Evolutionary conservation across 2,329 filamentous ascomycete genomes (phyloP).

Genomic region (Colletotrichum sojae): DNA sequence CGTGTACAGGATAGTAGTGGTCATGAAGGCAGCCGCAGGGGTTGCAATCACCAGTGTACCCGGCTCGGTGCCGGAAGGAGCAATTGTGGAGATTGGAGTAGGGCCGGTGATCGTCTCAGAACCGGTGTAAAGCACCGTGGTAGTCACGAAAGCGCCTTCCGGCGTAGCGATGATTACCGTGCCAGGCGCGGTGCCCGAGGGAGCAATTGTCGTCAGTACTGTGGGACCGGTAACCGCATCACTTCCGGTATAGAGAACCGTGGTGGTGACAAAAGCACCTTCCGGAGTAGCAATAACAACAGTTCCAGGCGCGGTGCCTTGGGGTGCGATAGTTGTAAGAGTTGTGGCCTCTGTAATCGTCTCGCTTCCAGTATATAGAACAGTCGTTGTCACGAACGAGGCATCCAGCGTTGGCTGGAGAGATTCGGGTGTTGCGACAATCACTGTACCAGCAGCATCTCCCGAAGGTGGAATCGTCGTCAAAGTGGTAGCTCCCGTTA

Average conservation of each 20-base stretch:
- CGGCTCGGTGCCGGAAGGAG: constrained; percentile 17
- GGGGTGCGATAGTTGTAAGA: constrained; percentile 4
- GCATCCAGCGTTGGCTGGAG: not conserved
- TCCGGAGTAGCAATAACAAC: not conserved
- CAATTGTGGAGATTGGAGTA: constrained; percentile 12
- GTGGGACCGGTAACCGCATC: not conserved
- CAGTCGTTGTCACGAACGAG: constrained; percentile 3
- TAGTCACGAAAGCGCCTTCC: not conserved
- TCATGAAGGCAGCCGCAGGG: constrained; percentile 22
- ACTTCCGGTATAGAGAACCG: constrained; percentile 6
- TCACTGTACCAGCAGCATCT: constrained; percentile 24
- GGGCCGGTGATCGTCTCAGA: not conserved
- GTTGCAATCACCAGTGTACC: constrained; percentile 26
- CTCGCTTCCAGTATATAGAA: not conserved
- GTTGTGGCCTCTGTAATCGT: not conserved
- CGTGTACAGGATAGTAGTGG: constrained; percentile 18
- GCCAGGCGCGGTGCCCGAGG: not conserved
- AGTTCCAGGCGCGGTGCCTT: not conserved
- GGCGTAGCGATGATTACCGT: not conserved
- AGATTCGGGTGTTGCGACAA: constrained; percentile 15
- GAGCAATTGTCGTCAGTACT: not conserved
- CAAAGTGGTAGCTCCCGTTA: constrained; percentile 17
- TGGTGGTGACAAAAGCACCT: constrained; percentile 5
- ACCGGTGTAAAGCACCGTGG: not conserved
- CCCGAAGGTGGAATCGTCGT: constrained; percentile 18